These are phyloP conservation scores for Jacaranda copaia DNA, from an alignment of 257 asterid species.

Conservation along the genomic window DNA sequence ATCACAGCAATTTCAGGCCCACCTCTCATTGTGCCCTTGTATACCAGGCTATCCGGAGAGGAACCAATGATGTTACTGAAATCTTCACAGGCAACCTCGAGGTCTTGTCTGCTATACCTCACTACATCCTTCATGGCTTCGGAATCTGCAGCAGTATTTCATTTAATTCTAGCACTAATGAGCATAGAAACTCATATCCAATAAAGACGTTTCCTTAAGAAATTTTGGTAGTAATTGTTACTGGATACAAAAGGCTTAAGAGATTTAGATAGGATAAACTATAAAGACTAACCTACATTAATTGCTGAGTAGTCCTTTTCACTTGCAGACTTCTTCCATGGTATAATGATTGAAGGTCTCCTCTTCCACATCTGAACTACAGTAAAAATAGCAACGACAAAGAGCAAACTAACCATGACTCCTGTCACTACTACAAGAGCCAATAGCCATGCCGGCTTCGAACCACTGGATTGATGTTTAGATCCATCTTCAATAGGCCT, in stretches of 20 bases:
- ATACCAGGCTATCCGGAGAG: constrained; percentile 77
- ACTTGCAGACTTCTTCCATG: constrained; percentile 91
- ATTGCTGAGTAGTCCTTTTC: constrained; percentile 65
- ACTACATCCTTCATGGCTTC: constrained; percentile 69
- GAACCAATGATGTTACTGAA: constrained; percentile 97
- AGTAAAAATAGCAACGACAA: constrained; percentile 64
- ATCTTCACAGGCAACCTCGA: constrained; percentile 97
- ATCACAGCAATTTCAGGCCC: constrained; percentile 94
- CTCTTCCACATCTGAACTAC: constrained; percentile 68
- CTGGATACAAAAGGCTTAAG: no score
- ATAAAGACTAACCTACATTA: constrained; percentile 67
- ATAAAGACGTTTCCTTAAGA: neutral
- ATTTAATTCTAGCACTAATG: neutral
- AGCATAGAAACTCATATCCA: neutral
- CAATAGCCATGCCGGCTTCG: constrained; percentile 87
- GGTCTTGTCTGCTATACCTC: constrained; percentile 82
- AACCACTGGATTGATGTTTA: constrained; percentile 51
- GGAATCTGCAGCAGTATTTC: constrained; percentile 58
- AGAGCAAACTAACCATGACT: constrained; percentile 67
- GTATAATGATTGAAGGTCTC: constrained; percentile 73
- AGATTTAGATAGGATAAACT: constrained; percentile 5
- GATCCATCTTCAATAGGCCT: constrained; percentile 52
- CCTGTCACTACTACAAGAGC: constrained; percentile 82
- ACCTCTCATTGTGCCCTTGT: constrained; percentile 83
- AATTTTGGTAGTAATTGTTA: no score